Percentiles rank a stretch among this genome's conserved stretches.
Evolutionary conservation across 2,329 filamentous ascomycete genomes (phyloP).

Genomic region (Parascedosporium putredinis): DNA sequence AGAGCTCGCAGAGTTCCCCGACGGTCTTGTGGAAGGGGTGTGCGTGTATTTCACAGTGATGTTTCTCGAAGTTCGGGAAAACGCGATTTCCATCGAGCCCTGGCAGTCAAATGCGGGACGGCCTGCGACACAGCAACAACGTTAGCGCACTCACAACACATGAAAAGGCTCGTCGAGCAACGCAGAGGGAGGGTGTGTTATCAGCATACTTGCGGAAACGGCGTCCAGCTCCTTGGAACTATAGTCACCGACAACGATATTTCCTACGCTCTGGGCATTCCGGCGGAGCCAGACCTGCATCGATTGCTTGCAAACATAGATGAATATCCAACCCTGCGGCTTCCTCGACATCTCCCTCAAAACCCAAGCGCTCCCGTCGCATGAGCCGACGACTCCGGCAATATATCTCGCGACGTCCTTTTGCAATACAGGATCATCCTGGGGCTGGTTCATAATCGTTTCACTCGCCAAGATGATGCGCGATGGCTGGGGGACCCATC

Average conservation of each 20-base stretch:
- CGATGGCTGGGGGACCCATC: constrained; percentile 16
- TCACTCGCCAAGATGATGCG: constrained; percentile 34
- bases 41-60: constrained; percentile 47
- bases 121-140: no score
- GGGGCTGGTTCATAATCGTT: constrained; percentile 36
- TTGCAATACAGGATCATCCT: constrained; percentile 37
- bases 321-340: constrained; percentile 41
- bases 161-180: constrained; percentile 9
- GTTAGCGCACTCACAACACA: no score
- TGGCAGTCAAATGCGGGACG: constrained; percentile 51
- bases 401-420: constrained; percentile 39
- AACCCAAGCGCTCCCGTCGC: constrained; percentile 39
- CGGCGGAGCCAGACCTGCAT: constrained; percentile 39
- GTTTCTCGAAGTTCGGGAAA: constrained; percentile 33
- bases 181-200: constrained; percentile 5
- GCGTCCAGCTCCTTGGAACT: constrained; percentile 37
- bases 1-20: constrained; percentile 34
- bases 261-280: constrained; percentile 28
- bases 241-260: constrained; percentile 35
- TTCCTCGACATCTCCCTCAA: constrained; percentile 32
- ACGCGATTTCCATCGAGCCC: constrained; percentile 38
- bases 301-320: constrained; percentile 43
- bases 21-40: constrained; percentile 46
- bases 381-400: constrained; percentile 27
- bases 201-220: constrained; percentile 29